phyloP scores from a whole-genome alignment of 2,329 filamentous ascomycete species.

The Coleophoma cylindrospora region DNA sequence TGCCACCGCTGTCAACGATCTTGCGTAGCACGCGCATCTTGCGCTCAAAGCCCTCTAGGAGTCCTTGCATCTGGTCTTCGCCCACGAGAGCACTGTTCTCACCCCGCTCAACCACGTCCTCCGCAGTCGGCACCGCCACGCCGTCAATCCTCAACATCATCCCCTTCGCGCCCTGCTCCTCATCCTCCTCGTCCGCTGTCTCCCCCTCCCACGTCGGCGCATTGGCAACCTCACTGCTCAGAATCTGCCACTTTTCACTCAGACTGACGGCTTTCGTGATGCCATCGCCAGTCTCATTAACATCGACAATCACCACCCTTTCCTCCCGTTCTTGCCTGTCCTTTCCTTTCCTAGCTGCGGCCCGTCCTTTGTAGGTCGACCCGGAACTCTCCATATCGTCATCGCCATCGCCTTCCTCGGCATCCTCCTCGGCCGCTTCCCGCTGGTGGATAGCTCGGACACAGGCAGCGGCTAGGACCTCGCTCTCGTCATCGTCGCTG shows the following conservation, averaged over 20 bases:
- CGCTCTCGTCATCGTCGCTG: constrained; percentile 77
- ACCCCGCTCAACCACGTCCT: constrained; percentile 5
- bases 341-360: not conserved
- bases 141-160: constrained; percentile 62
- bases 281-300: constrained; percentile 41
- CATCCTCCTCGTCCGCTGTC: constrained; percentile 35
- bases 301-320: constrained; percentile 50
- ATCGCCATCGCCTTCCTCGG: not conserved
- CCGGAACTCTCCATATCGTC: not conserved
- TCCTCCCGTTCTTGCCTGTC: constrained; percentile 16
- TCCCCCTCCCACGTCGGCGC: constrained; percentile 62
- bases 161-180: constrained; percentile 20
- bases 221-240: constrained; percentile 44
- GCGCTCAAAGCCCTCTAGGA: constrained; percentile 53
- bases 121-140: constrained; percentile 30
- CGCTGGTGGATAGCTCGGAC: constrained; percentile 23
- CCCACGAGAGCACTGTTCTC: not conserved
- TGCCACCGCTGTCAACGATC: constrained; percentile 40
- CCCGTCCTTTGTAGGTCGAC: not conserved
- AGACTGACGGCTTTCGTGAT: constrained; percentile 70
- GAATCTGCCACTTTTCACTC: constrained; percentile 67
- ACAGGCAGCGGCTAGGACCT: constrained; percentile 64
- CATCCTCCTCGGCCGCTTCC: not conserved
- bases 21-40: constrained; percentile 50
- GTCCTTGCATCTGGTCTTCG: constrained; percentile 42